Percentiles rank a stretch among this genome's conserved stretches.
These are phyloP conservation scores for Chloranthus sessilifolius DNA, from an alignment of 164 flowering plant species.

Conservation along the genomic window DNA sequence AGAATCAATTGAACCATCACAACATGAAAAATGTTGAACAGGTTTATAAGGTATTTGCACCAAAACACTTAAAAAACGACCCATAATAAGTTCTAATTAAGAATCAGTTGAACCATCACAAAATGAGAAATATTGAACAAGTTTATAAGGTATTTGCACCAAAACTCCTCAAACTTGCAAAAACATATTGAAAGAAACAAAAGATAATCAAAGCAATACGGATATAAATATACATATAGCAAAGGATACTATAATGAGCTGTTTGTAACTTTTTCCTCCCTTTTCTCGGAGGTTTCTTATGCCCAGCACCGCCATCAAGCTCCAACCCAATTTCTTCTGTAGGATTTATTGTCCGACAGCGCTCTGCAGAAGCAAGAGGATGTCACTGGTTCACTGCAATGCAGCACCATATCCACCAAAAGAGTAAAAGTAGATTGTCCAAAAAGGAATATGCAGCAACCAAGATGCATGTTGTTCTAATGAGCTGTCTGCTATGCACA, in stretches of 20 bases:
- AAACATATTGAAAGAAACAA: neutral
- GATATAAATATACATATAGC: neutral
- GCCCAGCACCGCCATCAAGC: conserved; percentile 43
- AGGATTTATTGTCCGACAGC: conserved; percentile 47
- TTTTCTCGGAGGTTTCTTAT: conserved; percentile 63
- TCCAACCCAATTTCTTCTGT: conserved; percentile 33
- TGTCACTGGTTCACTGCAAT: conserved; percentile 2
- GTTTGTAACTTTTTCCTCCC: conserved; percentile 52
- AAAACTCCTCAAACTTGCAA: neutral
- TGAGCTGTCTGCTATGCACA: too few relatives aligned
- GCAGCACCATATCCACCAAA: conserved; percentile 8
- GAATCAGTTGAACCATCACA: too few relatives aligned
- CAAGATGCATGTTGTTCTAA: too few relatives aligned
- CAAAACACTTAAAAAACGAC: too few relatives aligned
- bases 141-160: too few relatives aligned
- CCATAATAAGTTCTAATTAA: too few relatives aligned
- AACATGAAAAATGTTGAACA: too few relatives aligned
- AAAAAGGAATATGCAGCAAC: too few relatives aligned
- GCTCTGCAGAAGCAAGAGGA: conserved; percentile 39
- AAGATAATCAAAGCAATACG: neutral
- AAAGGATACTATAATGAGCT: conserved; percentile 53
- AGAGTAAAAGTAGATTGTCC: too few relatives aligned
- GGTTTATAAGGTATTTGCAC: too few relatives aligned
- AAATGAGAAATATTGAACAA: too few relatives aligned
- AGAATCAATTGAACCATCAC: too few relatives aligned